Base-by-base conservation (phyloP, 805 yeast species). In the Candida railenensis region DNA sequence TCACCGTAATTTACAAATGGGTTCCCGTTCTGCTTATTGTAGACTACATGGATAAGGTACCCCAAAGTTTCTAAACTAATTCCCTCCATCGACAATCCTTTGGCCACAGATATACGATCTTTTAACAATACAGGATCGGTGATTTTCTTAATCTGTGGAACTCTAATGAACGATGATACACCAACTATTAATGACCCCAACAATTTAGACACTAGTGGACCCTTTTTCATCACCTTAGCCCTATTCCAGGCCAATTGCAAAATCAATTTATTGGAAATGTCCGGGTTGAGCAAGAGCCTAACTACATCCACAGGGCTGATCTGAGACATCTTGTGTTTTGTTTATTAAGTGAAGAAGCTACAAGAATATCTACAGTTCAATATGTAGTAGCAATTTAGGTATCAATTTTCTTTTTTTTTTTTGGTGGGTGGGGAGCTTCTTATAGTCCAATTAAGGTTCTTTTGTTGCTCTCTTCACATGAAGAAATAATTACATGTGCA, bases 1-100 rank as follows among this genome's bases (percentile, higher is more conserved):
- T 72, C 77, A 4, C 77, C 77, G 49, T 71, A 72, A 42, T 64
- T 64, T 37, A 69, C 53, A 45, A 72, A 72, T 40, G 64, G 53
- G 47, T 63, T 66, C 19, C 59, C 49, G 43, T 61, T 60, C 28
- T 69, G 73, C 30, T 53, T 44, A 49, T 72, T 71, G 58, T 68
- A 72, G 20, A 68, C 58, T 33, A 67, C 71, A 53, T 71, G 76
- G 33, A 70, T 57, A 48, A 69, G 61, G 34, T 70, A 66, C 45
- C 62, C 59, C 48, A 68, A 51, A 0, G 66, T 59, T 51, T 72
- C 77, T 52, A 72, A 58, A 19, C 63, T 53, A 33, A 69, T 60
- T 3, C 73, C 63, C 33, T 63, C 64, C 37, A 62, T 54, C 16
- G 74, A 66, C 40, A 72, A 58, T 0, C 76, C 77, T 32, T 57